Evolutionary conservation across 768 basidiomycete genomes (phyloP), one percentile per base, ranked within the genome.

Genomic region (Kwoniella pini): DNA sequence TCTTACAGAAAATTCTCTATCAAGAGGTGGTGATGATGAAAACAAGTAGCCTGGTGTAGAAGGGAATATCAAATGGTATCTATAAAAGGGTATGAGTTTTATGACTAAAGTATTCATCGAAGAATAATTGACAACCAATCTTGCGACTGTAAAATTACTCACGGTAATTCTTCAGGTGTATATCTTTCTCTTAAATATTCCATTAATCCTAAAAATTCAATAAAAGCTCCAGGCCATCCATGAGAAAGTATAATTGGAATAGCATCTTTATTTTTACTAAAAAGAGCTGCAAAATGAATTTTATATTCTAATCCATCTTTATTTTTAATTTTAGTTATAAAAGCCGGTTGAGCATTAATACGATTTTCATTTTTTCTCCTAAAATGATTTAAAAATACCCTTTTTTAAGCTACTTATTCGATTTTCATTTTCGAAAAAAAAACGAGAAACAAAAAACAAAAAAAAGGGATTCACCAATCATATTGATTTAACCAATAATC

Each of bases 31-130:
- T 1, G 62, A 58, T 0, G 62, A 60, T 1, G 75, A 76, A 69
- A 76, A 78, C 4, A 66, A 60, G 48, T 61, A 79, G 22, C 77
- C 70, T 10, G 74, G 69, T 10, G 78, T 55, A 22, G 67, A 68
- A 13, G 72, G 72, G 59, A 64, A 54, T 27, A 74, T 64, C 21
- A 74, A 43, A 57, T 70, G 67, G 54, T 56, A 62, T 40, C 61
- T 62, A 22, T n/a, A n/a, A n/a, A n/a, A n/a, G n/a, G n/a, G n/a
- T n/a, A n/a, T n/a, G n/a, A n/a, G n/a, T n/a, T n/a, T n/a, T n/a
- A n/a, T n/a, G n/a, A n/a, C n/a, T n/a, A n/a, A n/a, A n/a, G n/a
- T n/a, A n/a, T n/a, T n/a, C n/a, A n/a, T n/a, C n/a, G n/a, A n/a
- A n/a, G n/a, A n/a, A n/a, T n/a, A n/a, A n/a, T n/a, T n/a, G n/a